Evolutionary conservation across 2,329 filamentous ascomycete species (phyloP).

Genomic region (Rutstroemia sp.): DNA sequence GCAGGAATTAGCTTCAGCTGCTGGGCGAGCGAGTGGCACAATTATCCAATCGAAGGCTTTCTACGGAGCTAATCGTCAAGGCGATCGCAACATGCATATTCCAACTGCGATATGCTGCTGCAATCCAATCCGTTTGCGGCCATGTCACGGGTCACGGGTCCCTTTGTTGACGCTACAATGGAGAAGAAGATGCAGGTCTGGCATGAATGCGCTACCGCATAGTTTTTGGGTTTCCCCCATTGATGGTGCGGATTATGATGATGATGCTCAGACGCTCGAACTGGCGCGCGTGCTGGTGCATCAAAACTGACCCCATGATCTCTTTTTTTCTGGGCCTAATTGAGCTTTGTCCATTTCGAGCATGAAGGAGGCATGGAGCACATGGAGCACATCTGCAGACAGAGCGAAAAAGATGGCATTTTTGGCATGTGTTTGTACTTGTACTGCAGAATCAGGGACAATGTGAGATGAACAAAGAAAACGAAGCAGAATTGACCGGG

Average conservation of each 20-base stretch:
- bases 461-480: background rate
- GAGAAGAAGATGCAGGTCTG: background rate
- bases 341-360: background rate
- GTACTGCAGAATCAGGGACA: background rate
- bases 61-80: background rate
- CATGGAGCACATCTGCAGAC: background rate
- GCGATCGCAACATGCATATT: background rate
- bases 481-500: background rate
- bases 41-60: background rate
- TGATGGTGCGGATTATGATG: background rate
- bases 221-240: background rate
- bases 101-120: constrained; percentile 4
- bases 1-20: constrained; percentile 6
- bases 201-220: background rate
- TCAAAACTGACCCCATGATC: constrained; percentile 8
- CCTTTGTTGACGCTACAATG: background rate
- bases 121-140: background rate
- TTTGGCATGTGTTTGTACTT: background rate
- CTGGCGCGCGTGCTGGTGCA: constrained; percentile 2
- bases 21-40: background rate
- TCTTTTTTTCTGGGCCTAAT: background rate
- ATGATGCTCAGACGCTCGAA: background rate
- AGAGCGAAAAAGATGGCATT: background rate
- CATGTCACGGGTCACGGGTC: background rate
- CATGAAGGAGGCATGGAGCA: background rate